These are phyloP conservation scores for Chloropicon primus DNA, from an alignment of 139 green algal species.

Conservation along the genomic window DNA sequence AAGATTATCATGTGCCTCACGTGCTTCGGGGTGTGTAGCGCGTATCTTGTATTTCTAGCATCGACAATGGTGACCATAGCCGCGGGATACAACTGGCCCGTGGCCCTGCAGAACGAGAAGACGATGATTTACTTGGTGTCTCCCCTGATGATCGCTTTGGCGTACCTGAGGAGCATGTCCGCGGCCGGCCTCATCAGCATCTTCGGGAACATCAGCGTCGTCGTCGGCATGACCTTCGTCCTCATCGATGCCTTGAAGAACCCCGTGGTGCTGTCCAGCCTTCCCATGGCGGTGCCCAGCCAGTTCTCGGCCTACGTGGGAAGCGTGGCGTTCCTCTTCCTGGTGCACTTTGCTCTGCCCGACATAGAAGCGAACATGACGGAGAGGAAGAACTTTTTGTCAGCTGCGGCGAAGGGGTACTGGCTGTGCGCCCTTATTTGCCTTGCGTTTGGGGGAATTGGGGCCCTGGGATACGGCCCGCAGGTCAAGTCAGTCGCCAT, in stretches of 20 bases:
- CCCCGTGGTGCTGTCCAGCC: not conserved
- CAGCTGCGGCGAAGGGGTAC: constrained; percentile 13
- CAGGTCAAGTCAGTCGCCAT: constrained; percentile 14
- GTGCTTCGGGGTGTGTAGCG: not conserved
- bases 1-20: not conserved
- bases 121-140: constrained; percentile 5
- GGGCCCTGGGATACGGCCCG: constrained; percentile 15
- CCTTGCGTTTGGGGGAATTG: constrained; percentile 13
- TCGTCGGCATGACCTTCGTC: constrained; percentile 11
- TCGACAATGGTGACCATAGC: not conserved
- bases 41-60: not conserved
- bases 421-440: constrained; percentile 3
- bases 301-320: constrained; percentile 9
- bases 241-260: not conserved
- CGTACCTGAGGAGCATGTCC: constrained; percentile 9
- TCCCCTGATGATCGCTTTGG: constrained; percentile 9
- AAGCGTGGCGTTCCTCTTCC: constrained; percentile 22
- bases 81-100: not conserved
- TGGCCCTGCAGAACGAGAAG: not conserved
- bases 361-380: constrained; percentile 14
- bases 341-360: constrained; percentile 22
- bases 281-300: constrained; percentile 8
- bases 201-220: constrained; percentile 15
- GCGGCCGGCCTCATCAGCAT: constrained; percentile 15
- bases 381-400: constrained; percentile 10